Base-by-base conservation (phyloP, 169 alveolate species). In the Babesia caballi region DNA sequence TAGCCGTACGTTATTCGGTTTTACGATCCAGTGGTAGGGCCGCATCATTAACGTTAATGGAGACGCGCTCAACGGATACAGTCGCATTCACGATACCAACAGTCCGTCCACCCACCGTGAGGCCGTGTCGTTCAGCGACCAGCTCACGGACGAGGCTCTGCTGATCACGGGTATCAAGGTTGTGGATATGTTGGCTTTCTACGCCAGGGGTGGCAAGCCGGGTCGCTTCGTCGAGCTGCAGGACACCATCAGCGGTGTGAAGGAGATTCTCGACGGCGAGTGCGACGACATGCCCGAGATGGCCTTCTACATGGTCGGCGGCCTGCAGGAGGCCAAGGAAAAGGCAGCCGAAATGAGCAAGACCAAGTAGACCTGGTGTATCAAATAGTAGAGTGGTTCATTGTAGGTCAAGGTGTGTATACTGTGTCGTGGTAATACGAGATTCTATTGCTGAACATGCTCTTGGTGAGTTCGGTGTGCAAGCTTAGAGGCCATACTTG, bases 11-110 rank as follows among this genome's bases (percentile, higher is more conserved):
- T n/a, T n/a, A n/a, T n/a, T n/a, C n/a, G n/a, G n/a, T n/a, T n/a
- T n/a, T n/a, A n/a, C n/a, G n/a, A n/a, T n/a, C n/a, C n/a, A n/a
- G n/a, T n/a, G n/a, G n/a, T n/a, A n/a, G 40, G 99, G 99, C 33
- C 90, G 99, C 38, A 96, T 97, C 85, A 94, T 97, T 92, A 97
- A 96, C 78, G 99, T 97, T 38, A 95, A 96, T 60, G 99, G 99
- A 14, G 98, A 97, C 85, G 98, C 99, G 23, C 94, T 96, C 32
- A 99, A 97, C 76, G 98, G 95, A 82, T 93, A 97, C 81, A 99
- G 99, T 12, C 96, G 96, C 19, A 92, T 97, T 41, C 84, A 92
- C 15, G 77, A 98, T 30, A 76, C 78, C 60, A 90, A 86, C 60
- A 65, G 66, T 17, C 65, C 67, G 57, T 95, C 99, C 8, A 96